Evolutionary conservation across 306 rosid species (phyloP), one percentile per base, ranked within the genome.

Genomic region (Cajanus cajan): DNA sequence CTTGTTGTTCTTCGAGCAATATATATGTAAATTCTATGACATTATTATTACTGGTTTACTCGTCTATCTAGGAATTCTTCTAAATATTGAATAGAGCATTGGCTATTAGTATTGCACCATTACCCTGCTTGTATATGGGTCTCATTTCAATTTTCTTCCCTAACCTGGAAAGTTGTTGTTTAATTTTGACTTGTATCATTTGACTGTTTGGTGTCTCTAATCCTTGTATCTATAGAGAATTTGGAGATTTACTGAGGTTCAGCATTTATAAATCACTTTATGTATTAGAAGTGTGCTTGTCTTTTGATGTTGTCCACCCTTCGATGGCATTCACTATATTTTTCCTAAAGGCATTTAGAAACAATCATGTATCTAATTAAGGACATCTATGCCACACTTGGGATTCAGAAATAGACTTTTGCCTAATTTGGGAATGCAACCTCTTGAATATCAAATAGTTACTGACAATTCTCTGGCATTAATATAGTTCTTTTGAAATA

Each of bases 331-430:
- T 18, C 13, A 2, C 45, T 5, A 34, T 55, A 41, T 45, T 65
- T 71, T 65, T 73, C 34, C 39, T 54, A 22, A 57, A 34, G 47
- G 36, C 43, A 24, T 64, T 33, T 41, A 52, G 24, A 52, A 13
- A 41, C 54, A 12, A 45, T 21, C 16, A 63, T 33, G 25, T 63
- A 3, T 63, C 45, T 7, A 63, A 61, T 58, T 67, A 50, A 58
- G 73, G 21, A 37, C 74, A 65, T 83, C 45, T 34, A 65, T 57
- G 66, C 11, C n/a, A 37, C 28, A 37, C 44, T 45, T 73, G 76
- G 24, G 71, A 28, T 84, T 61, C 68, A 31, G 8, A 33, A 16
- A 31, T 36, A 43, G 61, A 15, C n/a, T 21, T 47, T 66, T 55
- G 1, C 71, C 40, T 63, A 3, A 70, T 65, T 34, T 55, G 25